phyloP scores from a whole-genome alignment of 495 filamentous ascomycete genomes.

The Aspergillus affinis region DNA sequence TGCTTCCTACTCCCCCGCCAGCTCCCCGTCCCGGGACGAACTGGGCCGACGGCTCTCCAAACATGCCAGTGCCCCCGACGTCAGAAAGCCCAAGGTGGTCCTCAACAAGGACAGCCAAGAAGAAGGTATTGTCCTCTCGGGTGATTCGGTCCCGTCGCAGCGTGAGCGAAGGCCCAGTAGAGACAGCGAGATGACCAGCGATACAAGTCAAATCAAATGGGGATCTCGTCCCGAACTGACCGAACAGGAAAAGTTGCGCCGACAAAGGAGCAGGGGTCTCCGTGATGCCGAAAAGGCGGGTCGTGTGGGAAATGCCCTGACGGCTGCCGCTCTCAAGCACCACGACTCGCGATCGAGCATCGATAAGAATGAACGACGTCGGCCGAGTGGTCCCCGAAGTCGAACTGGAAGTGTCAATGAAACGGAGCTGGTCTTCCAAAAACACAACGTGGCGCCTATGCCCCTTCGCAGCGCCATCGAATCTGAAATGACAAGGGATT shows the following conservation, averaged over 20 bases:
- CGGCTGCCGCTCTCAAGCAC: slow-evolving; percentile 61
- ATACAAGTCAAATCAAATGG: slow-evolving; percentile 47
- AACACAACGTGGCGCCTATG: slow-evolving; percentile 70
- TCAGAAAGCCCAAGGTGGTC: slow-evolving; percentile 64
- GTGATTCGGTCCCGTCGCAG: slow-evolving; percentile 42
- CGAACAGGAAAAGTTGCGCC: slow-evolving; percentile 54
- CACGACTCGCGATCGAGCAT: slow-evolving; percentile 64
- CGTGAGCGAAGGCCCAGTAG: slow-evolving; percentile 45
- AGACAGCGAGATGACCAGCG: slow-evolving; percentile 49
- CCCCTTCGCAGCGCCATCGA: slow-evolving; percentile 81
- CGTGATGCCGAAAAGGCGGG: slow-evolving; percentile 58
- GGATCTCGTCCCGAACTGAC: slow-evolving; percentile 43
- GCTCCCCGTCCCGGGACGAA: slow-evolving; percentile 61
- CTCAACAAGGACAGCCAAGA: slow-evolving; percentile 61
- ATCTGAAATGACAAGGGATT: slow-evolving; percentile 84
- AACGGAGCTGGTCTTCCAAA: slow-evolving; percentile 61
- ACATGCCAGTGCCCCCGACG: slow-evolving; percentile 67
- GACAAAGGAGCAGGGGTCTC: slow-evolving; percentile 60
- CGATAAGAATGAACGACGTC: slow-evolving; percentile 49
- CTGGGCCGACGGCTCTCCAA: slow-evolving; percentile 61
- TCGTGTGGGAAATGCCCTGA: slow-evolving; percentile 56
- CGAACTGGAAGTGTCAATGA: slow-evolving; percentile 56
- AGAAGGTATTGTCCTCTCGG: slow-evolving; percentile 57
- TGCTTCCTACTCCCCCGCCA: slow-evolving; percentile 60
- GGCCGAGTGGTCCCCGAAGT: slow-evolving; percentile 45